phyloP scores from a whole-genome alignment of 257 asterid genomes.

The Buddleja alternifolia region DNA sequence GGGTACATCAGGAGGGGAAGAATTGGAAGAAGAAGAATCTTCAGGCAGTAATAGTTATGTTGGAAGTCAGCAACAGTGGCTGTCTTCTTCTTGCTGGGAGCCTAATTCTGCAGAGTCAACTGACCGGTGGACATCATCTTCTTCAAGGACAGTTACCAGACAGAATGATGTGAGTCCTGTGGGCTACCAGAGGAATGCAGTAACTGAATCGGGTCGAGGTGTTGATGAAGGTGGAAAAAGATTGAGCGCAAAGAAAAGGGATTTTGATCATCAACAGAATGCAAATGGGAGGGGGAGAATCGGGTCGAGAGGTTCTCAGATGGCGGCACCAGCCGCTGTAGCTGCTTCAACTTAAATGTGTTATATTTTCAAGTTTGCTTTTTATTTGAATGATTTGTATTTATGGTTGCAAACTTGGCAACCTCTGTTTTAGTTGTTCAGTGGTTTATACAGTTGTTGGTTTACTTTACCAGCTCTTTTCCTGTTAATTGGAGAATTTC shows the following conservation, averaged over 20 bases:
- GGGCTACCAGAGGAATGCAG: slow-evolving; percentile 43
- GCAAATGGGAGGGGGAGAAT: slow-evolving; percentile 53
- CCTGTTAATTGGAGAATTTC: slow-evolving; percentile 39
- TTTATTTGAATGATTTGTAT: slow-evolving; percentile 6
- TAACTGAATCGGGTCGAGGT: slow-evolving; percentile 34
- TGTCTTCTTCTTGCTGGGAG: slow-evolving; percentile 71
- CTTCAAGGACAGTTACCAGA: slow-evolving; percentile 53
- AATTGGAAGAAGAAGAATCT: slow-evolving; percentile 75
- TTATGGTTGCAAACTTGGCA: slow-evolving; percentile 53
- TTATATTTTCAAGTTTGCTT: background rate
- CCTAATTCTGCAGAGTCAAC: slow-evolving; percentile 77
- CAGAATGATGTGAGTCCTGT: slow-evolving; percentile 44
- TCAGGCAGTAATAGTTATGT: slow-evolving; percentile 79
- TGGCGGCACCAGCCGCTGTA: slow-evolving; percentile 31
- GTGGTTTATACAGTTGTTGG: slow-evolving; percentile 29
- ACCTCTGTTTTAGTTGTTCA: slow-evolving; percentile 31
- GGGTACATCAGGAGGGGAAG: slow-evolving; percentile 51
- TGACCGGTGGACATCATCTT: slow-evolving; percentile 52
- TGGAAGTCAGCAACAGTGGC: slow-evolving; percentile 60
- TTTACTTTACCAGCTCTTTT: slow-evolving; percentile 12
- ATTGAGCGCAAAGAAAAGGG: slow-evolving; percentile 44
- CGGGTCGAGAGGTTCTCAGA: slow-evolving; percentile 38
- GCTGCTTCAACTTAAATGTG: slow-evolving; percentile 30
- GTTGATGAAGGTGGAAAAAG: slow-evolving; percentile 41
- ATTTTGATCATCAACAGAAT: slow-evolving; percentile 42